Evolutionary conservation across 2,329 filamentous ascomycete genomes (phyloP).

Genomic region (Epichloe glyceriae): DNA sequence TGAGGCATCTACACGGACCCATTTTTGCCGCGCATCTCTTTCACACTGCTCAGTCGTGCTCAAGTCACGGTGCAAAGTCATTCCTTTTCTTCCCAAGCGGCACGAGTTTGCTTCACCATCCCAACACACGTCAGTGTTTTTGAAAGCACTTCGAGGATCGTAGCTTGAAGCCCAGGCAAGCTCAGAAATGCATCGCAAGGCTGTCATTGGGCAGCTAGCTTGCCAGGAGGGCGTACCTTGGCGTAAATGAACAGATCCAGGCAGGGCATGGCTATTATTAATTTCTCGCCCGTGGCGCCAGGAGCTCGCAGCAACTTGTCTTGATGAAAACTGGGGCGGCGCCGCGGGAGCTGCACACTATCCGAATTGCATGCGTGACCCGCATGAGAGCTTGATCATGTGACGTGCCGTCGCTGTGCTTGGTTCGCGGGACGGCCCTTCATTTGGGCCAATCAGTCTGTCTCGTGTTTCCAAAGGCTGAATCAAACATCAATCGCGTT

Average conservation of each 20-base stretch:
- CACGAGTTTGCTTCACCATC: too few species aligned
- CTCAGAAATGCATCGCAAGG: background rate
- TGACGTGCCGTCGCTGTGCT: constrained; percentile 19
- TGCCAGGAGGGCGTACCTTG: background rate
- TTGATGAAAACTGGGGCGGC: constrained; percentile 15
- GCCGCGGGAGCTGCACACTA: constrained; percentile 20
- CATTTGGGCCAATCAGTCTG: constrained; percentile 13
- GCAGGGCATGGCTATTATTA: background rate
- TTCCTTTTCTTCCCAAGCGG: too few species aligned
- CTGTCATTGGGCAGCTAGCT: background rate
- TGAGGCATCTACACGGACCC: background rate
- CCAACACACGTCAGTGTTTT: too few species aligned
- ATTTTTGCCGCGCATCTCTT: background rate
- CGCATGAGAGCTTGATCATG: constrained; percentile 23
- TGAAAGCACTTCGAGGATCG: too few species aligned
- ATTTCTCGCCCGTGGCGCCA: background rate
- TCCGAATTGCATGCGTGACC: constrained; percentile 18
- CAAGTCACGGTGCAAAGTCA: too few species aligned
- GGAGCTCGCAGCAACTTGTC: background rate
- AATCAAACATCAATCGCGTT: background rate
- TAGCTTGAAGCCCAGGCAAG: too few species aligned
- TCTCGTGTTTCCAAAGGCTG: background rate
- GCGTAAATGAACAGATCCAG: background rate
- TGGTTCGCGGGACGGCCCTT: constrained; percentile 27
- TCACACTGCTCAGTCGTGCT: too few species aligned